Conservation (phyloP, 2,329 filamentous ascomycete species). For the Penicillium sp. region DNA sequence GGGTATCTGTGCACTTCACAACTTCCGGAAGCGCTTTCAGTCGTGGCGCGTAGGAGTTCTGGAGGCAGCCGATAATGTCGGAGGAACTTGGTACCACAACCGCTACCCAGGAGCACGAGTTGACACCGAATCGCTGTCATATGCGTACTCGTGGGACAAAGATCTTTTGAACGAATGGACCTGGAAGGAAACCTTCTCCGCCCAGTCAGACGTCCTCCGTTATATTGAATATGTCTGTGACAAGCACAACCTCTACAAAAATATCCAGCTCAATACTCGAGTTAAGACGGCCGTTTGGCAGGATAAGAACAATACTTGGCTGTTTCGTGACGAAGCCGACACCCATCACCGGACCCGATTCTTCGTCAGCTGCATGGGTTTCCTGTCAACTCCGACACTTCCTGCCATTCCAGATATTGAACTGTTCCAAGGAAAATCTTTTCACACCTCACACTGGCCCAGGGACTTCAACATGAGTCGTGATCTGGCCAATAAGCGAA, state of each 20-base stretch:
- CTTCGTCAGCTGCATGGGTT: constrained; percentile 40
- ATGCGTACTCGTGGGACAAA: constrained; percentile 30
- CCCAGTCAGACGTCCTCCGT: constrained; percentile 33
- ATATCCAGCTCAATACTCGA: constrained; percentile 45
- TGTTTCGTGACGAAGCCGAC: constrained; percentile 26
- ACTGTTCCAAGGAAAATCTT: constrained; percentile 39
- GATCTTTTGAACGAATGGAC: constrained; percentile 30
- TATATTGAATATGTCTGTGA: constrained; percentile 37
- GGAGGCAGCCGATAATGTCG: constrained; percentile 25
- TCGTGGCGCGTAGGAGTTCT: constrained; percentile 14
- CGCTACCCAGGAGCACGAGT: constrained; percentile 49
- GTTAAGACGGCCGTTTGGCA: constrained; percentile 36
- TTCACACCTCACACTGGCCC: constrained; percentile 45
- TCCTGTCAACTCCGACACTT: constrained; percentile 39
- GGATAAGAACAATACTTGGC: constrained; percentile 30
- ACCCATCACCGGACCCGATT: constrained; percentile 27
- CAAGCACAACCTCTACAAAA: constrained; percentile 32
- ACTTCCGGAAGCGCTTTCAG: constrained; percentile 14
- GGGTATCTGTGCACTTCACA: constrained; percentile 32
- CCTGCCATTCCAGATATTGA: constrained; percentile 39
- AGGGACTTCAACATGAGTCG: constrained; percentile 22
- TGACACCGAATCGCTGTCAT: constrained; percentile 49
- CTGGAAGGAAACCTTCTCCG: constrained; percentile 38
- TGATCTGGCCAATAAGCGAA: constrained; percentile 22
- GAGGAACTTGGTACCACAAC: constrained; percentile 52